Base-by-base conservation (phyloP, 495 filamentous ascomycete genomes). In the Penicillium herquei region DNA sequence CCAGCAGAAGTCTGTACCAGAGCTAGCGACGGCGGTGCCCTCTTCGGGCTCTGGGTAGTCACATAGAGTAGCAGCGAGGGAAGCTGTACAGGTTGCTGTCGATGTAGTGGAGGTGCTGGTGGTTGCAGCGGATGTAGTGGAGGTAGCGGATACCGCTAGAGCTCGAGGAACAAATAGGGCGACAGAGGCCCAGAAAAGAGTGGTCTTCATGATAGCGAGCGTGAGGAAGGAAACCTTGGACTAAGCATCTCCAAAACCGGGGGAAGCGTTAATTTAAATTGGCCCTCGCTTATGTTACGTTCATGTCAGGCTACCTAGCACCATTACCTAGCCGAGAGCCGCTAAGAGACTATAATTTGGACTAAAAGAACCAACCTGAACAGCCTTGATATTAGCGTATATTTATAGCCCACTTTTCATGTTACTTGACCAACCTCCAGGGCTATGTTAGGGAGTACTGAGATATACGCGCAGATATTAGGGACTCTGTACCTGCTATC, bases 181-280 rank as follows among this genome's bases (percentile, higher is more conserved):
- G 40, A 55, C 52, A 26, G 58, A 64, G 40, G 32, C 61, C 64
- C 61, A 57, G 52, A 64, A 62, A 59, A 54, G 32, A 62, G 61
- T 26, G 55, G 56, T 50, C 52, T 59, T 67, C 61, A 67, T 64
- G 55, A 41, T 59, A 57, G 52, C 61, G 61, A 62, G 56, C 54
- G 63, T 58, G 41, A 49, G 51, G 37, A 58, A 58, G 56, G 46
- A 55, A 56, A 54, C n/a, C 10, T 21, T 35, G 14, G 33, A 14
- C 2, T 26, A 34, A 31, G 26, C 43, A n/a, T 46, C 8, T 46
- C 18, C 3, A 46, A 46, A 6, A 26, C n/a, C 18, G 43, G 18
- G 43, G 18, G 14, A 41, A 17, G 39, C 14, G 9, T 37, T 37
- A 37, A 37, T 9, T 37, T 10, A 37, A 13, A 37, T 6, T 6